Evolutionary conservation across 2,329 filamentous ascomycete species (phyloP).

Genomic region (Colletotrichum tofieldiae): DNA sequence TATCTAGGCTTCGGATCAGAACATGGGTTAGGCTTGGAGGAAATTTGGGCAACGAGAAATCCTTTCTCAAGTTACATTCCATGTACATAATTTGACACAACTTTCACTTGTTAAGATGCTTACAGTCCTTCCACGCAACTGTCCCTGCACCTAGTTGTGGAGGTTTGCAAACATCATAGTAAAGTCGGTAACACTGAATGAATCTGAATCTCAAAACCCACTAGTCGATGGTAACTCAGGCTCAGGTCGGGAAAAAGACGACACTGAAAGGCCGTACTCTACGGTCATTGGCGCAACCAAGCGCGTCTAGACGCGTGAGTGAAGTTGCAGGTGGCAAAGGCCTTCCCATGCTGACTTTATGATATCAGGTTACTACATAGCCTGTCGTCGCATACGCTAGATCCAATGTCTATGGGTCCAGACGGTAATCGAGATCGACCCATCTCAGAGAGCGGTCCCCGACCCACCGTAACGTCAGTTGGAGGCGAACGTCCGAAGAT

Average conservation of each 20-base stretch:
- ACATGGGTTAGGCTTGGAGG: background rate
- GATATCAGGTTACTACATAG: too few species aligned
- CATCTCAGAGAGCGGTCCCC: background rate
- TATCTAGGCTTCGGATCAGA: background rate
- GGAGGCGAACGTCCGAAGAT: background rate
- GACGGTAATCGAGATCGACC: conserved; percentile 3
- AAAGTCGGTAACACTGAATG: background rate
- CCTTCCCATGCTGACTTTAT: background rate
- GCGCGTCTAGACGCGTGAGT: background rate
- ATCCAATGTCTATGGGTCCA: background rate
- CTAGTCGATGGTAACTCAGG: background rate
- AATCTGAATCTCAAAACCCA: too few species aligned
- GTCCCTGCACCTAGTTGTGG: background rate
- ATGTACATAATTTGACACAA: conserved; percentile 2
- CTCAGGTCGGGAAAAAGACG: background rate
- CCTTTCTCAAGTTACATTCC: background rate
- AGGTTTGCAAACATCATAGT: background rate
- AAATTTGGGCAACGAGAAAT: conserved; percentile 3
- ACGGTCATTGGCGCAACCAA: background rate
- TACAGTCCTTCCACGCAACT: background rate
- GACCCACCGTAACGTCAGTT: conserved; percentile 30
- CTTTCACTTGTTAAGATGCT: background rate
- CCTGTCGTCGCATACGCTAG: too few species aligned
- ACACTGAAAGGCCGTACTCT: background rate
- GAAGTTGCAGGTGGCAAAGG: background rate